Percentiles rank a stretch among this genome's conserved stretches.
Conservation (phyloP, 345 rosid genomes). For the Sisymbrium altissimum region DNA sequence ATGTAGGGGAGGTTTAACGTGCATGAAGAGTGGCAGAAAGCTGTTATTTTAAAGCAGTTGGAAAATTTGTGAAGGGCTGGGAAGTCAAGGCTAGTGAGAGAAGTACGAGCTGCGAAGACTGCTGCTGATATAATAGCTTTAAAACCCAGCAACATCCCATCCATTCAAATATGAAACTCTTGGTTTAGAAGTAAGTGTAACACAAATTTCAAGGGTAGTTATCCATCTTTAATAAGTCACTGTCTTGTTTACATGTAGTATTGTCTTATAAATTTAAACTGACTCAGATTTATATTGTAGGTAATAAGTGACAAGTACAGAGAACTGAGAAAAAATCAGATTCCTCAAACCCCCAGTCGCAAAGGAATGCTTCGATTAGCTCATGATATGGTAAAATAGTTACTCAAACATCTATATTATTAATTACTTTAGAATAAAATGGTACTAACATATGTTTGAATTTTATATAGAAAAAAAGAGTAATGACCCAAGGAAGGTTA, state of each 20-base stretch:
- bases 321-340: not conserved
- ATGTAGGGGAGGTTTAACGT: not conserved
- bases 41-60: not conserved
- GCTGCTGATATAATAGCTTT: not conserved
- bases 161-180: slow-evolving; percentile 1
- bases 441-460: not conserved
- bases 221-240: not conserved
- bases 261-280: not conserved
- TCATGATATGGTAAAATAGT: not conserved
- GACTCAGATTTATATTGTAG: not conserved
- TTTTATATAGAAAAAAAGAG: not conserved
- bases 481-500: not conserved
- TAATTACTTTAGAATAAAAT: not conserved
- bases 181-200: not conserved
- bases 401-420: not conserved
- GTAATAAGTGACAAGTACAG: not conserved
- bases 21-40: not conserved
- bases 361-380: not conserved
- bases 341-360: not conserved
- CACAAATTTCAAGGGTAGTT: not conserved
- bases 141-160: slow-evolving; percentile 1
- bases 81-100: not conserved
- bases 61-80: not conserved
- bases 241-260: not conserved
- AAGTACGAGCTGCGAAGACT: not conserved